Evolutionary conservation across 306 rosid genomes (phyloP).

Genomic region (Prunus campanulata): DNA sequence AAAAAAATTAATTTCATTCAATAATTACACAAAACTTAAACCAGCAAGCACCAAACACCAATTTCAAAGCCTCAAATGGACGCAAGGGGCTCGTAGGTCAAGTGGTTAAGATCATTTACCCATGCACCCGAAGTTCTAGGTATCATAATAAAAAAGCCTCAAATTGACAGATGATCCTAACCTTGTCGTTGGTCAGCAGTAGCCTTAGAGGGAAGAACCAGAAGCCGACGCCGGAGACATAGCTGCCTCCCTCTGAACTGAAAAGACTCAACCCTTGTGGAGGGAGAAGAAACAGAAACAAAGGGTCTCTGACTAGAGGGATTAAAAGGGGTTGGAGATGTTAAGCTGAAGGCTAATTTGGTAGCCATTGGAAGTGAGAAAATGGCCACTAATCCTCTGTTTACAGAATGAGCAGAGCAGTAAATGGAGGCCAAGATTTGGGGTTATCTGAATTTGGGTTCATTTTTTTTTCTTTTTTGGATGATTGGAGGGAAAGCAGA

Average conservation of each 20-base stretch:
- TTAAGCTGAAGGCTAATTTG: conserved; percentile 51
- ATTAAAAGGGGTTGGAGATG: conserved; percentile 39
- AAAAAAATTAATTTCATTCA: neutral
- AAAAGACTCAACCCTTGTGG: conserved; percentile 38
- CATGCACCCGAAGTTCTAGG: too few relatives aligned
- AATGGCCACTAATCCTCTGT: neutral
- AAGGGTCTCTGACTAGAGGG: conserved; percentile 44
- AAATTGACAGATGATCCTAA: conserved; percentile 16
- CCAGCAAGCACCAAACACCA: neutral
- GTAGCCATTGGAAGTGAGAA: conserved; percentile 48
- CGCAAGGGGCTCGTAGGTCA: too few relatives aligned
- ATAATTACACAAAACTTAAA: neutral
- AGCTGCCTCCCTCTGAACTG: conserved; percentile 44
- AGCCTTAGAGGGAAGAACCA: conserved; percentile 53
- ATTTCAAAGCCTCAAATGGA: neutral
- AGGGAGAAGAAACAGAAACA: conserved; percentile 34
- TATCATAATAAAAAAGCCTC: neutral
- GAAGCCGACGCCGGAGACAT: conserved; percentile 47
- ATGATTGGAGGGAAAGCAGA: conserved; percentile 50
- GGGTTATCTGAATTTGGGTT: neutral
- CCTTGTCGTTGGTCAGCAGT: conserved; percentile 81
- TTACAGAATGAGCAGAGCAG: neutral
- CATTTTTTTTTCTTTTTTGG: neutral
- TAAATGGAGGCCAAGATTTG: neutral
- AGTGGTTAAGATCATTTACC: too few relatives aligned